Conservation (phyloP, 805 yeast genomes). For the Saccharomycopsis malanga region DNA sequence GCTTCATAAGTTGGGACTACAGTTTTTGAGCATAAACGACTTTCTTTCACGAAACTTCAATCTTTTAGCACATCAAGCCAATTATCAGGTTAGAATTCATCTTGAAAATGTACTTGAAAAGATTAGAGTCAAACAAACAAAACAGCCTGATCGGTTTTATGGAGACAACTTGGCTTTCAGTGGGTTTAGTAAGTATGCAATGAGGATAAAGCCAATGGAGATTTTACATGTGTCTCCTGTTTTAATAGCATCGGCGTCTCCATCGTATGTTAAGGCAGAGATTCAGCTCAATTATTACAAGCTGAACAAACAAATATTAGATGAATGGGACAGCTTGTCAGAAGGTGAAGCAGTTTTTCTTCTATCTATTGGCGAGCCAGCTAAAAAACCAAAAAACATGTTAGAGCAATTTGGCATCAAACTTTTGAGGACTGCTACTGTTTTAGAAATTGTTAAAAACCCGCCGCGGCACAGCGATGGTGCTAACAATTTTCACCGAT, state of each 20-base stretch:
- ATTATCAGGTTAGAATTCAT: constrained; percentile 23
- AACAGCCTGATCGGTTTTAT: constrained; percentile 2
- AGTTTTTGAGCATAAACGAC: constrained; percentile 28
- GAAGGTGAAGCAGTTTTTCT: constrained; percentile 26
- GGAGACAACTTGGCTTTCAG: constrained; percentile 9
- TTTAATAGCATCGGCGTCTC: constrained; percentile 25
- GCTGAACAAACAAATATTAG: constrained; percentile 9
- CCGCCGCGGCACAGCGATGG: neutral
- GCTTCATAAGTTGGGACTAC: constrained; percentile 25
- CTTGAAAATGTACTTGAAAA: constrained; percentile 23
- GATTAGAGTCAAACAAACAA: constrained; percentile 18
- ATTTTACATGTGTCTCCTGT: constrained; percentile 7
- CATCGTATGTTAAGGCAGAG: constrained; percentile 23
- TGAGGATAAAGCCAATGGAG: constrained; percentile 11
- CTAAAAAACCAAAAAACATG: constrained; percentile 9
- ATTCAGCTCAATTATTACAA: constrained; percentile 23
- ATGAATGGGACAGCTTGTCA: constrained; percentile 27
- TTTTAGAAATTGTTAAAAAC: constrained; percentile 22
- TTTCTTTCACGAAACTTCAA: constrained; percentile 25
- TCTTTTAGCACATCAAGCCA: constrained; percentile 23
- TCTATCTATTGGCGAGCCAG: constrained; percentile 22
- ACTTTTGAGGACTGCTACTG: constrained; percentile 24
- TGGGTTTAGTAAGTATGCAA: constrained; percentile 26
- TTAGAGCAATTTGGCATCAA: constrained; percentile 24
- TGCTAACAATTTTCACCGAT: constrained; percentile 12